Percentiles rank a stretch among this genome's conserved stretches.
Evolutionary conservation across 495 filamentous ascomycete species (phyloP).

Genomic region (Tuber microsphaerosporum): DNA sequence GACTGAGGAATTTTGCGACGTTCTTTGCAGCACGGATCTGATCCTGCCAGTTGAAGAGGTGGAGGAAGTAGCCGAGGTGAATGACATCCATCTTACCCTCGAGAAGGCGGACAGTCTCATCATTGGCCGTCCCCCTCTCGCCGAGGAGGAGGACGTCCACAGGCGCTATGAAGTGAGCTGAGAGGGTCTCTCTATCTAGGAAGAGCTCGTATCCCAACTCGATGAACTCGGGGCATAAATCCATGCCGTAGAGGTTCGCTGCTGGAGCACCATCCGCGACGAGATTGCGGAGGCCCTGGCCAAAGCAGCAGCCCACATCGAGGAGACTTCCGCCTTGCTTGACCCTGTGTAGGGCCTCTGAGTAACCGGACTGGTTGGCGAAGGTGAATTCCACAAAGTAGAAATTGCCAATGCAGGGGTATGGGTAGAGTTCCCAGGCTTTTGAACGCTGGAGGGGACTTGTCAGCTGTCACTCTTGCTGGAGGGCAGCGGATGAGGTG

Average conservation of each 20-base stretch:
- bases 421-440: slow-evolving; percentile 44
- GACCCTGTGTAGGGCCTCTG: slow-evolving; percentile 22
- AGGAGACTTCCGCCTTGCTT: slow-evolving; percentile 41
- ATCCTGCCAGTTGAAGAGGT: slow-evolving; percentile 53
- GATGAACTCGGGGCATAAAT: slow-evolving; percentile 49
- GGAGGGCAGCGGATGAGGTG: background rate
- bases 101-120: slow-evolving; percentile 43
- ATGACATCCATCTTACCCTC: slow-evolving; percentile 52
- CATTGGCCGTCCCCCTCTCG: background rate
- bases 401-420: slow-evolving; percentile 46
- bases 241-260: slow-evolving; percentile 47
- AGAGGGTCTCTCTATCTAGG: slow-evolving; percentile 45
- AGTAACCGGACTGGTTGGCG: slow-evolving; percentile 36
- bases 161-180: slow-evolving; percentile 47
- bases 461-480: background rate
- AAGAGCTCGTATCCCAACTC: slow-evolving; percentile 52
- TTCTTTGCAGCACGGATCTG: slow-evolving; percentile 49
- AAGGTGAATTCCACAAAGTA: slow-evolving; percentile 45
- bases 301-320: slow-evolving; percentile 51
- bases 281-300: slow-evolving; percentile 50
- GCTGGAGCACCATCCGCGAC: slow-evolving; percentile 46
- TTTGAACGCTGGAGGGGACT: slow-evolving; percentile 40
- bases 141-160: slow-evolving; percentile 48
- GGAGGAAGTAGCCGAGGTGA: slow-evolving; percentile 53
- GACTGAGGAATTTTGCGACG: slow-evolving; percentile 47